Evolutionary conservation across 345 rosid genomes (phyloP).

Genomic region (Acer negundo): DNA sequence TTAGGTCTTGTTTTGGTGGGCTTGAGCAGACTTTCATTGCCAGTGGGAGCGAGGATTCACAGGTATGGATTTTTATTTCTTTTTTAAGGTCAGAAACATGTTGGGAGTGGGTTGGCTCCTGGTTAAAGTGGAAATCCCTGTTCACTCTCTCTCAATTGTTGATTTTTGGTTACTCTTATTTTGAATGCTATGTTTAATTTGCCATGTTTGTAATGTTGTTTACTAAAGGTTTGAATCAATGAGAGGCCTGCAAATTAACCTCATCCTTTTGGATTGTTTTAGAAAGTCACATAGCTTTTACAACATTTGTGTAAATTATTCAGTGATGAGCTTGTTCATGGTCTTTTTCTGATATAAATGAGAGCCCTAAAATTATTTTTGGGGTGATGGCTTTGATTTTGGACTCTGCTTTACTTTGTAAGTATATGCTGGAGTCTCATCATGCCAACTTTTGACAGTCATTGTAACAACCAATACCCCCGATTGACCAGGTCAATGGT

Average conservation of each 20-base stretch:
- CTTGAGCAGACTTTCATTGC: conserved; percentile 64
- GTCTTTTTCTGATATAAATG: not conserved
- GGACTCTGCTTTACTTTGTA: not conserved
- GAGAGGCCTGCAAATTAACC: conserved; percentile 1
- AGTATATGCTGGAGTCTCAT: not conserved
- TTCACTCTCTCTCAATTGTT: conserved; percentile 1
- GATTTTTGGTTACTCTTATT: not conserved
- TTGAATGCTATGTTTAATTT: not conserved
- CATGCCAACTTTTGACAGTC: not conserved
- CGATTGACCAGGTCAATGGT: not conserved
- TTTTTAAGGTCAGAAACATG: not conserved
- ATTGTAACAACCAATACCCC: no score
- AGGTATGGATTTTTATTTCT: conserved; percentile 37
- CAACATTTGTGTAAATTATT: not conserved
- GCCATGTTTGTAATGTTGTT: not conserved
- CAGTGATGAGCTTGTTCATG: not conserved
- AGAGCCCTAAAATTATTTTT: conserved; percentile 7
- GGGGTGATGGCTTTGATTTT: not conserved
- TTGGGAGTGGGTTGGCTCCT: not conserved
- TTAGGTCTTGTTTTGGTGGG: conserved; percentile 77
- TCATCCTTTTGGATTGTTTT: not conserved
- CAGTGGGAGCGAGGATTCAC: conserved; percentile 78
- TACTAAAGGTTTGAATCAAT: not conserved
- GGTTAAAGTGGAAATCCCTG: not conserved
- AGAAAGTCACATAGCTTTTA: not conserved